Evolutionary conservation across 352 stramenopile species (phyloP), one percentile per base, ranked within the genome.

Genomic region (Lagenidium giganteum): DNA sequence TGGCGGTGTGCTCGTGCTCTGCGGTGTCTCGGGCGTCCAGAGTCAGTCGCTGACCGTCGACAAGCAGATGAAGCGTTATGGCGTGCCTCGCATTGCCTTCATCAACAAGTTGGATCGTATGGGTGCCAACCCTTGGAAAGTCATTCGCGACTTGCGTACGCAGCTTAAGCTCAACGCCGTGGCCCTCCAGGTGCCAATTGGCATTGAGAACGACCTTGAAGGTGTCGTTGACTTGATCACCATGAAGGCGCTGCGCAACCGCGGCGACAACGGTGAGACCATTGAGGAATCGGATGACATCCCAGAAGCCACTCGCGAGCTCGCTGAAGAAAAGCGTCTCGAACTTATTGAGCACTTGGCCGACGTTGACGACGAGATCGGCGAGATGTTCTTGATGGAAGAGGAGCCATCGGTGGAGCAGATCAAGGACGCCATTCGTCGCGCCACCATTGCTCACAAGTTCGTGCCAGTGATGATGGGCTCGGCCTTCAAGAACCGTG

Each of bases 391-490:
- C 66, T 66, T 99, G 9, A 98, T 98, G 86, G 96, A 99, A 62
- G 95, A 99, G 64, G 89, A 95, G 44, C 93, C 94, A 5, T 93
- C 73, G 1, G 57, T 70, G 6, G 87, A 98, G 47, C 78, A 96
- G 39, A 63, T 99, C 8, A 83, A 96, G 52, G 80, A 64, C 8
- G 96, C 95, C 16, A 98, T 99, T 57, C 91, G 96, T 42, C 74
- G 92, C 28, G 71, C 91, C 39, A 98, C 95, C 26, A 91, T 99
- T 48, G 80, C 78, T n/a, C 97, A 97, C 62, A 95, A 95, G 53
- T 99, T 99, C 63, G 96, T 99, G 42, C 96, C 97, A 8, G 96
- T 99, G 25, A 97, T 99, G 63, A 99, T 99, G 95, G 97, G 96
- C 26, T 98, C 91, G 44, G 96, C 96, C 6, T 96, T 95, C 56